phyloP scores from a whole-genome alignment of 202 grass and related monocot species.

The Elaeis oleifera region DNA sequence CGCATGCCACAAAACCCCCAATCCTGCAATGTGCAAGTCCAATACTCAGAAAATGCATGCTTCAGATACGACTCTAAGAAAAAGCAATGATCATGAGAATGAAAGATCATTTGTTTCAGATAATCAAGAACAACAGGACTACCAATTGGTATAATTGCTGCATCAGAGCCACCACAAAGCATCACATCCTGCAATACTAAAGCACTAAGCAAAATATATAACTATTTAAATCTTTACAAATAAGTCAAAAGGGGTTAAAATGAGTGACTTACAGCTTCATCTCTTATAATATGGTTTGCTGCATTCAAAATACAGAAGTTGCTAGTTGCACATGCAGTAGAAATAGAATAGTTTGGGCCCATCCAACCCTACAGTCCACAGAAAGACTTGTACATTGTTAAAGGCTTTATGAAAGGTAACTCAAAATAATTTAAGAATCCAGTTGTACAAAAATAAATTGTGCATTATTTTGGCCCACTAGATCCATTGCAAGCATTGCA shows the following conservation, averaged over 20 bases:
- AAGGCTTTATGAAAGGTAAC: too few relatives aligned
- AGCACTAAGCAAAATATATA: slow-evolving; percentile 23
- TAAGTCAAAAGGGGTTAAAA: slow-evolving; percentile 4
- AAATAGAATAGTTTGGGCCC: slow-evolving; percentile 99
- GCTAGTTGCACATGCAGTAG: slow-evolving; percentile 93
- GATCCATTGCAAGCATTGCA: slow-evolving; percentile 99
- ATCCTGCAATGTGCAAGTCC: slow-evolving; percentile 32
- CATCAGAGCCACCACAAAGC: slow-evolving; percentile 99
- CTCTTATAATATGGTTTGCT: slow-evolving; percentile 92
- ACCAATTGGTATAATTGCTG: slow-evolving; percentile 90
- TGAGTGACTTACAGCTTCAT: slow-evolving; percentile 65
- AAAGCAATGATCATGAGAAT: slow-evolving; percentile 14
- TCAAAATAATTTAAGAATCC: background rate
- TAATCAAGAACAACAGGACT: slow-evolving; percentile 1
- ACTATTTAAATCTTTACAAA: background rate
- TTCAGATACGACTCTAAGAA: background rate
- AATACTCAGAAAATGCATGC: too few relatives aligned
- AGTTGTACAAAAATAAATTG: background rate
- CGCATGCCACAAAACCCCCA: slow-evolving; percentile 98
- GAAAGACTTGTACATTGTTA: too few relatives aligned
- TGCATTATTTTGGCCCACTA: slow-evolving; percentile 41
- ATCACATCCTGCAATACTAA: slow-evolving; percentile 72
- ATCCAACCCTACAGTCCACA: slow-evolving; percentile 68
- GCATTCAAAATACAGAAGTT: slow-evolving; percentile 98
- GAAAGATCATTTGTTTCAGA: slow-evolving; percentile 13